These are phyloP conservation scores for Monotropa hypopitys DNA, from an alignment of 179 eudicot species.

Conservation along the genomic window DNA sequence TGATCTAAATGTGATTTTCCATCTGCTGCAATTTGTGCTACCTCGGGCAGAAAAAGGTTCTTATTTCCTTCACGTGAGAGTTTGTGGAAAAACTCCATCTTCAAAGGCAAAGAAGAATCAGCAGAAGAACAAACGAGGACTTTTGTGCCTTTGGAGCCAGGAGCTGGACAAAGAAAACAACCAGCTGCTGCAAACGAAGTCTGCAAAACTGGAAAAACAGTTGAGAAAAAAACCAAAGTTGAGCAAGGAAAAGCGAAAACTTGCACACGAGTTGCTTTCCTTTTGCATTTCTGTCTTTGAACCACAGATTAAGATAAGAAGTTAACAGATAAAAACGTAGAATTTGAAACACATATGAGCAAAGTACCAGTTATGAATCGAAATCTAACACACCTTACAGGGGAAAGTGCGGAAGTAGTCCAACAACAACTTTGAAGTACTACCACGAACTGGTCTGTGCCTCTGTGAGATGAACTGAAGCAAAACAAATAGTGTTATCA, in stretches of 20 bases:
- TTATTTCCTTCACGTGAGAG: constrained; percentile 14
- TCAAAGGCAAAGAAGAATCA: constrained; percentile 32
- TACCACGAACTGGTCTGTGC: constrained; percentile 79
- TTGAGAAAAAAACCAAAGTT: background rate
- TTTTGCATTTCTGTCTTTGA: background rate
- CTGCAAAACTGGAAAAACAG: constrained; percentile 31
- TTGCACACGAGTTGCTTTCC: background rate
- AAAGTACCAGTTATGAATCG: constrained; percentile 5
- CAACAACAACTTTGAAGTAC: constrained; percentile 52
- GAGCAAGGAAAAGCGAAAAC: background rate
- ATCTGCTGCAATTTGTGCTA: constrained; percentile 33
- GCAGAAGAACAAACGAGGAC: constrained; percentile 64
- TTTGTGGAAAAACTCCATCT: constrained; percentile 26
- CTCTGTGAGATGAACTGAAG: constrained; percentile 75
- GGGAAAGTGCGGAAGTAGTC: constrained; percentile 63
- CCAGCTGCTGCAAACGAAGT: constrained; percentile 78
- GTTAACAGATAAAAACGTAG: background rate
- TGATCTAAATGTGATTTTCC: constrained; percentile 23
- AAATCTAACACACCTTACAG: constrained; percentile 56
- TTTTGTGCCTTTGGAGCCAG: constrained; percentile 78
- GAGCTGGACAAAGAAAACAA: constrained; percentile 86
- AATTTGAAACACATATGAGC: background rate
- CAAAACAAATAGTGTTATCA: constrained; percentile 5
- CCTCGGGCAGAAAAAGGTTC: constrained; percentile 20
- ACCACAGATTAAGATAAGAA: background rate